Conservation (phyloP, 257 asterid species). For the Mentha longifolia region DNA sequence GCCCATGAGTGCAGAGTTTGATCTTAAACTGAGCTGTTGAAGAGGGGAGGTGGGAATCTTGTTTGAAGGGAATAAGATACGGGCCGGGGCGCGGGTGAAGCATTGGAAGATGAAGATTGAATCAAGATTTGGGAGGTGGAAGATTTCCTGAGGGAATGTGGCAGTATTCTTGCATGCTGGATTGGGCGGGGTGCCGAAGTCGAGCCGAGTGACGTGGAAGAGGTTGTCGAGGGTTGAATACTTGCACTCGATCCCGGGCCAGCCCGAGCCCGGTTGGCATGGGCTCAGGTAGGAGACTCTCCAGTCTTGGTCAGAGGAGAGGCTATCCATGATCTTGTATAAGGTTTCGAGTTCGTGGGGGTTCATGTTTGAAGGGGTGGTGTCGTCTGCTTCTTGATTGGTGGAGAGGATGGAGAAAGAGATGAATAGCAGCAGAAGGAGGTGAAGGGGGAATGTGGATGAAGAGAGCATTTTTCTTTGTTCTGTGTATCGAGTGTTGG, state of each 20-base stretch:
- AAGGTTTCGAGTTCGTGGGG: constrained; percentile 61
- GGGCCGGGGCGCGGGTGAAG: constrained; percentile 52
- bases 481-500: constrained; percentile 2
- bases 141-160: constrained; percentile 69
- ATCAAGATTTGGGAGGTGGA: constrained; percentile 67
- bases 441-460: constrained; percentile 37
- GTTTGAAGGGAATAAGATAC: constrained; percentile 38
- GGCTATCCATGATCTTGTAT: constrained; percentile 72
- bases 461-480: constrained; percentile 45
- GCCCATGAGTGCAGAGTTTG: constrained; percentile 70
- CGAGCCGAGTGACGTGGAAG: constrained; percentile 70
- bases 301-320: constrained; percentile 69
- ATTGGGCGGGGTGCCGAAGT: constrained; percentile 73
- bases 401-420: constrained; percentile 36
- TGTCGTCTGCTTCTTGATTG: constrained; percentile 29
- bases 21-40: constrained; percentile 68
- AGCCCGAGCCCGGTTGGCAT: constrained; percentile 64
- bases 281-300: constrained; percentile 71
- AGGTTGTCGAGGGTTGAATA: constrained; percentile 31
- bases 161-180: constrained; percentile 77
- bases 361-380: constrained; percentile 47
- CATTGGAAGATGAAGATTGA: constrained; percentile 75
- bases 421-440: constrained; percentile 37
- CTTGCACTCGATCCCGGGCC: constrained; percentile 82
- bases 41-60: constrained; percentile 43